Conservation (phyloP, 805 yeast genomes). For the Candida broadrunensis region DNA sequence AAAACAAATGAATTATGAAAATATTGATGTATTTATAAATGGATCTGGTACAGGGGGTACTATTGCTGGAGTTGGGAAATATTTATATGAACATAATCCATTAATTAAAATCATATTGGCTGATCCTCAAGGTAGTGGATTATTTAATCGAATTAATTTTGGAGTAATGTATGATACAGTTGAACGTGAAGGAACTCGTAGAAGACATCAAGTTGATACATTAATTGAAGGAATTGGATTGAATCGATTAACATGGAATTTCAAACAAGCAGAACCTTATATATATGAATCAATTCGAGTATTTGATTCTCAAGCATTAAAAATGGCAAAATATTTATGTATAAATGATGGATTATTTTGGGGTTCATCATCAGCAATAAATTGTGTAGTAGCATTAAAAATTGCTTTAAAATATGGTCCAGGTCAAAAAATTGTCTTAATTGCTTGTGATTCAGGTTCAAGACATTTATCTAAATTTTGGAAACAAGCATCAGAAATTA, state of each 20-base stretch:
- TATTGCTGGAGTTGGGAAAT: conserved; percentile 82
- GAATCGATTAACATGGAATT: conserved; percentile 81
- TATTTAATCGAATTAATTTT: conserved; percentile 75
- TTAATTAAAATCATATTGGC: conserved; percentile 62
- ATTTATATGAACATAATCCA: conserved; percentile 62
- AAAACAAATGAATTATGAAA: conserved; percentile 61
- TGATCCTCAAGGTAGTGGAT: conserved; percentile 95
- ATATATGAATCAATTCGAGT: conserved; percentile 83
- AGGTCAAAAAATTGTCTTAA: conserved; percentile 72
- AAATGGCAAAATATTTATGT: conserved; percentile 83
- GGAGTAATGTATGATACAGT: conserved; percentile 93
- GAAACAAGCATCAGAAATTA: conserved; percentile 57
- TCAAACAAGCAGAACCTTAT: conserved; percentile 61
- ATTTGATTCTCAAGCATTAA: conserved; percentile 73
- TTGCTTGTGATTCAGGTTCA: conserved; percentile 90
- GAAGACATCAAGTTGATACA: conserved; percentile 96
- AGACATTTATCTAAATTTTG: conserved; percentile 92
- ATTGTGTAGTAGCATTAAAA: conserved; percentile 83
- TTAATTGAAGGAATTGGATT: conserved; percentile 91
- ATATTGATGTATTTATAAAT: conserved; percentile 72
- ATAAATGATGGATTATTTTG: conserved; percentile 85
- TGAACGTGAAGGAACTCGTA: conserved; percentile 89
- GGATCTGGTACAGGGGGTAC: conserved; percentile 99
- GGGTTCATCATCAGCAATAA: conserved; percentile 92
- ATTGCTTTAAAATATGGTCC: conserved; percentile 44